phyloP scores from a whole-genome alignment of 148 eudicot species.

The Fagopyrum tataricum region DNA sequence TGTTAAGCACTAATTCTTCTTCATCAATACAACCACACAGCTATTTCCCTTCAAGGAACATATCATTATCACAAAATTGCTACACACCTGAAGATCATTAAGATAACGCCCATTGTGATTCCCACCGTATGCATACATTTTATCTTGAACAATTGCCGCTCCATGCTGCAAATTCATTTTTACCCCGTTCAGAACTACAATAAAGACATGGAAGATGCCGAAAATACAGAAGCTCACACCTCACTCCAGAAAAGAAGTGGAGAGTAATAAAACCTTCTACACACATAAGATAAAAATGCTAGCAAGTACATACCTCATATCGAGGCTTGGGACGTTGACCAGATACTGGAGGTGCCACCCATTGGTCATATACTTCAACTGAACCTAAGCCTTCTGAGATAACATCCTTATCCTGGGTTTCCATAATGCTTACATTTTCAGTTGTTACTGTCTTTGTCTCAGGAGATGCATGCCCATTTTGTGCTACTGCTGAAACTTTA shows the following conservation, averaged over 20 bases:
- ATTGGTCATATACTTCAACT: constrained; percentile 81
- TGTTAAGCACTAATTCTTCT: neutral
- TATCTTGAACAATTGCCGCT: constrained; percentile 84
- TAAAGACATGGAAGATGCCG: constrained; percentile 3
- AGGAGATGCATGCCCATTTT: constrained; percentile 50
- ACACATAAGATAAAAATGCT: neutral
- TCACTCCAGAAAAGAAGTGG: neutral
- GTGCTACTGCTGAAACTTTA: constrained; percentile 38
- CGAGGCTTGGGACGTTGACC: constrained; percentile 83
- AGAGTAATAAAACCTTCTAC: neutral
- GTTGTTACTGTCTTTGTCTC: constrained; percentile 57
- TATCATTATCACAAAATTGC: neutral
- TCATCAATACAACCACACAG: neutral
- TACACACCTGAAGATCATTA: constrained; percentile 86
- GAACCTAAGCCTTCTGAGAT: constrained; percentile 67
- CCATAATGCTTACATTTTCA: constrained; percentile 53
- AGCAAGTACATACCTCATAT: constrained; percentile 69
- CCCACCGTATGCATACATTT: constrained; percentile 93
- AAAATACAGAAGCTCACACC: neutral
- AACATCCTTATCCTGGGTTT: constrained; percentile 86
- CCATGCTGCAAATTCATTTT: constrained; percentile 63
- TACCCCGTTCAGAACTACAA: neutral
- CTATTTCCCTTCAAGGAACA: neutral
- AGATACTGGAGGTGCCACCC: constrained; percentile 67
- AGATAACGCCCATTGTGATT: constrained; percentile 98